phyloP scores from a whole-genome alignment of 306 rosid genomes.

The Cicer judaicum region DNA sequence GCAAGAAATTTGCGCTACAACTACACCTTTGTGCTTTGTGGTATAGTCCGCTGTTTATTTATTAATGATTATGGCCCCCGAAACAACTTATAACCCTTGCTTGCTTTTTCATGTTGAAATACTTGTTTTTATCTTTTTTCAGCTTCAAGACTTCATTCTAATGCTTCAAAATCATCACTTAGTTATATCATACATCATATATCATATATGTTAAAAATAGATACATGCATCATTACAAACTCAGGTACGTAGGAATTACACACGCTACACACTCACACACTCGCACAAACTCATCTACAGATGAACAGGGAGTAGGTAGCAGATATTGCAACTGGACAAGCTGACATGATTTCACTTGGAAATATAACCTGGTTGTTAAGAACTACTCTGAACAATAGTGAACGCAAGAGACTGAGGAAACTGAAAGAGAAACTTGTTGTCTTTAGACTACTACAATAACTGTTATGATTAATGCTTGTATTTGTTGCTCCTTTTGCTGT shows the following conservation, averaged over 20 bases:
- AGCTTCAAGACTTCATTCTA: slow-evolving; percentile 25
- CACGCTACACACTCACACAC: background rate
- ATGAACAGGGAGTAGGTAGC: slow-evolving; percentile 29
- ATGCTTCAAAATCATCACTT: slow-evolving; percentile 15
- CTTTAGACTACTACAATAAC: slow-evolving; percentile 23
- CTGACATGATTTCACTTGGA: slow-evolving; percentile 17
- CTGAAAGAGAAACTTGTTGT: slow-evolving; percentile 33
- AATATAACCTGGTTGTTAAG: slow-evolving; percentile 37
- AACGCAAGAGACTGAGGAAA: background rate
- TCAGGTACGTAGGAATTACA: slow-evolving; percentile 11
- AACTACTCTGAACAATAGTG: slow-evolving; percentile 39
- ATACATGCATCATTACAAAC: slow-evolving; percentile 23
- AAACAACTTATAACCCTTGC: background rate
- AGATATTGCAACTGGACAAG: slow-evolving; percentile 10
- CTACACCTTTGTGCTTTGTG: background rate
- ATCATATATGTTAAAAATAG: background rate
- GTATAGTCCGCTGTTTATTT: slow-evolving; percentile 11
- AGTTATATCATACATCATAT: background rate
- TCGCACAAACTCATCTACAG: slow-evolving; percentile 14
- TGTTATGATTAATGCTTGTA: slow-evolving; percentile 21
- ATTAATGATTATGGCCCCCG: slow-evolving; percentile 17
- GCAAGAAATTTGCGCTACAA: slow-evolving; percentile 32
- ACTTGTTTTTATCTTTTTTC: slow-evolving; percentile 6
- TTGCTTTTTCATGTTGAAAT: slow-evolving; percentile 12
- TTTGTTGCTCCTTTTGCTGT: slow-evolving; percentile 43